These are phyloP conservation scores for Microcos paniculata DNA, from an alignment of 345 rosid species.

Conservation along the genomic window DNA sequence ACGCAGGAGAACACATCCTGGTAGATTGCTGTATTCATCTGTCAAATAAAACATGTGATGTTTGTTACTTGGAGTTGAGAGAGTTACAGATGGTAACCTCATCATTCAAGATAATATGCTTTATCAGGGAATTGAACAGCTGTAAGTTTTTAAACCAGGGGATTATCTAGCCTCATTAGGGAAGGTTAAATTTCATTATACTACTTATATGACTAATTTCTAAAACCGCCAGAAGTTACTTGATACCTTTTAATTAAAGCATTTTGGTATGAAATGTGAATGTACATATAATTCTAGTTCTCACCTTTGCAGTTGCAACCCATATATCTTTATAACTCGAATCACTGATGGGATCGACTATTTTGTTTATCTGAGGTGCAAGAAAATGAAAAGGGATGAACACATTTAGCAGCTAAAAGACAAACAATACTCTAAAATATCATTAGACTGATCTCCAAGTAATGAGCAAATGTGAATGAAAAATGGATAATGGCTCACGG, in stretches of 20 bases:
- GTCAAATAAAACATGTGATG: constrained; percentile 20
- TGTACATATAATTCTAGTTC: background rate
- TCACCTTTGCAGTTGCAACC: constrained; percentile 88
- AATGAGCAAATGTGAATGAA: background rate
- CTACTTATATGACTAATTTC: background rate
- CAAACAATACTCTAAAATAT: background rate
- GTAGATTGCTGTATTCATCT: constrained; percentile 81
- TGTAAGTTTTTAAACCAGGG: background rate
- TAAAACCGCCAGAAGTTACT: background rate
- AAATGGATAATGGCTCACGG: constrained; percentile 14
- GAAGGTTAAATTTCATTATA: background rate
- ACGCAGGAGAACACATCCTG: constrained; percentile 92
- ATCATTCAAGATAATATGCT: background rate
- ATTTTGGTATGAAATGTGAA: background rate
- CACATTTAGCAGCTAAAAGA: constrained; percentile 16
- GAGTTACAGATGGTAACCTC: background rate
- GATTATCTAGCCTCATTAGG: background rate
- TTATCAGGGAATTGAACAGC: background rate
- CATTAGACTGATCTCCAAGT: background rate
- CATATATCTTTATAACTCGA: constrained; percentile 84
- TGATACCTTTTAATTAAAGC: background rate
- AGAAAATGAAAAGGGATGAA: constrained; percentile 15
- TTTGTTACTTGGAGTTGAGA: constrained; percentile 3
- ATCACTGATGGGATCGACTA: constrained; percentile 80
- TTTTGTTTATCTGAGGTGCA: constrained; percentile 52